phyloP scores from a whole-genome alignment of 768 basidiomycete genomes.

The Kwoniella botswanensis region DNA sequence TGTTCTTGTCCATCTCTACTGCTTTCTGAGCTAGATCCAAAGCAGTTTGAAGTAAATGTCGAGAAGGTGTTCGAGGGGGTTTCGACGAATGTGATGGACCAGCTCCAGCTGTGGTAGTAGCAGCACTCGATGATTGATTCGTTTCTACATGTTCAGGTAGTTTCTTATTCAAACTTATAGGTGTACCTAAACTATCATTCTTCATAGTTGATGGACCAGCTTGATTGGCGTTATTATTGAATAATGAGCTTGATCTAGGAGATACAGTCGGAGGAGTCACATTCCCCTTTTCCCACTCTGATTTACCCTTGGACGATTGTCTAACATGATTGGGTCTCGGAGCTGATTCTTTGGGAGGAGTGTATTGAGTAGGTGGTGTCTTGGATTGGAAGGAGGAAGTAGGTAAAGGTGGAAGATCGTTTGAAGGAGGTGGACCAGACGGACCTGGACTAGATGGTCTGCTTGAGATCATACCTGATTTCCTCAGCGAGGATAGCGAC shows the following conservation, averaged over 20 bases:
- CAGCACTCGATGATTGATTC: too few species aligned
- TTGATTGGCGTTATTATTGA: background rate
- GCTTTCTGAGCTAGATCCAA: constrained; percentile 56
- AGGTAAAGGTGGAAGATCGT: constrained; percentile 22
- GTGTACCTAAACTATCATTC: constrained; percentile 9
- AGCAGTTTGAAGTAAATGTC: constrained; percentile 53
- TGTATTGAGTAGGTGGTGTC: background rate
- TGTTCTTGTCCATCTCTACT: constrained; percentile 54
- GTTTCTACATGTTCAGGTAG: background rate
- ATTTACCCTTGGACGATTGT: background rate
- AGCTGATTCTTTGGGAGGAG: background rate
- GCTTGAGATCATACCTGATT: constrained; percentile 12
- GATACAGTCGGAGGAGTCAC: constrained; percentile 14
- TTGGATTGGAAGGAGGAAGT: background rate
- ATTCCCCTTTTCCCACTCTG: too few species aligned
- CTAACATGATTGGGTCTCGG: constrained; percentile 5
- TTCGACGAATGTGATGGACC: background rate
- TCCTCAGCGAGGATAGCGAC: constrained; percentile 12
- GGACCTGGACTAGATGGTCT: constrained; percentile 21
- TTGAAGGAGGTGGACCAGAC: constrained; percentile 22
- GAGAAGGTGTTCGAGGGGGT: constrained; percentile 45
- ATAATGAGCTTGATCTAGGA: constrained; percentile 22
- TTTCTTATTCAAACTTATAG: constrained; percentile 8
- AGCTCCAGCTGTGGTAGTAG: background rate
- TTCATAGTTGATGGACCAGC: constrained; percentile 1